These are phyloP conservation scores for Austroboletus eburneus DNA, from an alignment of 768 basidiomycete genomes.

Conservation along the genomic window DNA sequence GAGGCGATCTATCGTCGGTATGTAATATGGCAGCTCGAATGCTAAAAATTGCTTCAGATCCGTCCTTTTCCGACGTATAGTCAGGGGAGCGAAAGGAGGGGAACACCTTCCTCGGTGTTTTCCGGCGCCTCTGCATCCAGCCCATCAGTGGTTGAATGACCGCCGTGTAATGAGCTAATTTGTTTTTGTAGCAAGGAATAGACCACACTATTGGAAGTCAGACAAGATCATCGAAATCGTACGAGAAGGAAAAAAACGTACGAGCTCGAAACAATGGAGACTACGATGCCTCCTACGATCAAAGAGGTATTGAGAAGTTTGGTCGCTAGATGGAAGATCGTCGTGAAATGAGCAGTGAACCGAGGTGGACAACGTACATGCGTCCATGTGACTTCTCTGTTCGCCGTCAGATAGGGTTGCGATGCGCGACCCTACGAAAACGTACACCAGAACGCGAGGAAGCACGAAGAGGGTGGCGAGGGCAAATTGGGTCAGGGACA, in stretches of 20 bases:
- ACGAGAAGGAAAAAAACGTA: slow-evolving; percentile 34
- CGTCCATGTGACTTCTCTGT: slow-evolving; percentile 71
- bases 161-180: slow-evolving; percentile 49
- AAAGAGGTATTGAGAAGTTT: slow-evolving; percentile 62
- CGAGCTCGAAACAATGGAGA: slow-evolving; percentile 64
- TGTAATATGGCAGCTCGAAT: not conserved
- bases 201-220: slow-evolving; percentile 47
- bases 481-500: slow-evolving; percentile 71
- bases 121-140: slow-evolving; percentile 58
- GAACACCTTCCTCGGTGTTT: slow-evolving; percentile 56
- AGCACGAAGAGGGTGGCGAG: slow-evolving; percentile 67
- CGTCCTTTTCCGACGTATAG: not conserved
- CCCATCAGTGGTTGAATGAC: slow-evolving; percentile 47
- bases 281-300: slow-evolving; percentile 53
- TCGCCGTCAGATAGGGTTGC: slow-evolving; percentile 74
- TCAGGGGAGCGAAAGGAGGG: slow-evolving; percentile 34
- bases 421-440: slow-evolving; percentile 75
- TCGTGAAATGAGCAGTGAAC: slow-evolving; percentile 6
- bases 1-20: not conserved
- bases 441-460: slow-evolving; percentile 68
- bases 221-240: slow-evolving; percentile 7
- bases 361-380: slow-evolving; percentile 40
- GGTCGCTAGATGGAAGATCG: slow-evolving; percentile 42
- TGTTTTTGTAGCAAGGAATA: slow-evolving; percentile 62
- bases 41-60: not conserved